Percentiles rank a stretch among this genome's conserved stretches.
Conservation (phyloP, 176 grass and related monocot genomes). For the Oropetium thomaeum region DNA sequence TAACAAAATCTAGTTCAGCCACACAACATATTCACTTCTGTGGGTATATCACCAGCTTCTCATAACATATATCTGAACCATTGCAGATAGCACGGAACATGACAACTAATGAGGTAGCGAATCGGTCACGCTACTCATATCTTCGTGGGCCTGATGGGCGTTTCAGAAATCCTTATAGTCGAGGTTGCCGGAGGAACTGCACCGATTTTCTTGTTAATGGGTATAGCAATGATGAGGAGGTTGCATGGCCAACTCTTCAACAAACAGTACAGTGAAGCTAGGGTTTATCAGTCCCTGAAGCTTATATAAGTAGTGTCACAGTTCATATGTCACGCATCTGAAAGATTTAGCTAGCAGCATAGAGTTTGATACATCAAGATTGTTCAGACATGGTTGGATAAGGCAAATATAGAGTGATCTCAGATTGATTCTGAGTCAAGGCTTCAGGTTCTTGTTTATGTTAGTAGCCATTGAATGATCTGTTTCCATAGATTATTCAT, state of each 20-base stretch:
- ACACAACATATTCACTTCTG: neutral
- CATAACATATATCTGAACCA: slow-evolving; percentile 7
- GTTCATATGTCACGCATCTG: neutral
- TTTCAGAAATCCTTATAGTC: slow-evolving; percentile 90
- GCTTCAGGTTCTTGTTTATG: neutral
- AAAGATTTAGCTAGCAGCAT: neutral
- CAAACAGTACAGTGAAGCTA: slow-evolving; percentile 49
- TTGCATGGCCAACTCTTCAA: slow-evolving; percentile 84
- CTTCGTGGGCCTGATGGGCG: slow-evolving; percentile 73
- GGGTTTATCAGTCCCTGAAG: neutral
- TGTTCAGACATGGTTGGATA: neutral
- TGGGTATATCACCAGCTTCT: neutral
- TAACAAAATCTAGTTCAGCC: neutral
- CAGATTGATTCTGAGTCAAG: neutral
- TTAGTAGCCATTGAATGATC: neutral
- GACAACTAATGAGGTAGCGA: slow-evolving; percentile 84
- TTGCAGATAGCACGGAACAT: slow-evolving; percentile 81
- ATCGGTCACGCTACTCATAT: slow-evolving; percentile 72
- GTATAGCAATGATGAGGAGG: slow-evolving; percentile 67
- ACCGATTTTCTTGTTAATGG: slow-evolving; percentile 67
- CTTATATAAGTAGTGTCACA: neutral
- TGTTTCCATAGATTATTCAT: neutral
- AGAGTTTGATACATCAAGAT: neutral
- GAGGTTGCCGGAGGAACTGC: slow-evolving; percentile 68
- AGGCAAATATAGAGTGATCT: neutral